phyloP scores from a whole-genome alignment of 345 rosid genomes.

The Aquilaria malaccensis region DNA sequence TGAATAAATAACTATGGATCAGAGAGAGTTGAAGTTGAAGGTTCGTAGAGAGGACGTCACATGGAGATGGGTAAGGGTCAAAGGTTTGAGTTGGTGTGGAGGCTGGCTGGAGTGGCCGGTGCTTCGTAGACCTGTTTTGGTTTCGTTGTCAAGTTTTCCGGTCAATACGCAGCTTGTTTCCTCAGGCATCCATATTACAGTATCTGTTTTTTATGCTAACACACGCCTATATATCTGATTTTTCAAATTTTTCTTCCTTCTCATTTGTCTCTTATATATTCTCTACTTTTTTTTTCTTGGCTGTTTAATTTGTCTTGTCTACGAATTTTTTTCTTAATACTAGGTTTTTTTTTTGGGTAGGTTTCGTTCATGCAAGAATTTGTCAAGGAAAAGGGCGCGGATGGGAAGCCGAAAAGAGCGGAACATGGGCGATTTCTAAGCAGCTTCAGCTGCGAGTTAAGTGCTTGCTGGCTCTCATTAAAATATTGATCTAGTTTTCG shows the following conservation, averaged over 20 bases:
- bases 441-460: no score
- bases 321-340: no score
- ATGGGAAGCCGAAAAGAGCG: no score
- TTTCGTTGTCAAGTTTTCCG: slow-evolving; percentile 21
- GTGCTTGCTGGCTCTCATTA: no score
- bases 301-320: no score
- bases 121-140: neutral
- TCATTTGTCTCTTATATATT: neutral
- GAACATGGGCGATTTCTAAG: no score
- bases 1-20: no score
- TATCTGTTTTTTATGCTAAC: neutral
- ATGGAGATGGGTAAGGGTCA: slow-evolving; percentile 18
- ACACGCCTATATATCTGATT: neutral
- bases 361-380: no score
- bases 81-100: slow-evolving; percentile 1
- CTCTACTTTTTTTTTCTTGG: neutral
- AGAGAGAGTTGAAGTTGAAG: slow-evolving; percentile 43
- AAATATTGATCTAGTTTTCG: no score
- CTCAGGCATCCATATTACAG: slow-evolving; percentile 6
- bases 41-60: slow-evolving; percentile 31
- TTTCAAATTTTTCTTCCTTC: neutral
- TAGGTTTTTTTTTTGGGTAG: no score
- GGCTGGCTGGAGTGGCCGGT: slow-evolving; percentile 14
- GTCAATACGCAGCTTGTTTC: slow-evolving; percentile 33
- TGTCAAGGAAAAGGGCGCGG: no score